Conservation (phyloP, 352 stramenopile species). For the Globisporangium apiculatum region DNA sequence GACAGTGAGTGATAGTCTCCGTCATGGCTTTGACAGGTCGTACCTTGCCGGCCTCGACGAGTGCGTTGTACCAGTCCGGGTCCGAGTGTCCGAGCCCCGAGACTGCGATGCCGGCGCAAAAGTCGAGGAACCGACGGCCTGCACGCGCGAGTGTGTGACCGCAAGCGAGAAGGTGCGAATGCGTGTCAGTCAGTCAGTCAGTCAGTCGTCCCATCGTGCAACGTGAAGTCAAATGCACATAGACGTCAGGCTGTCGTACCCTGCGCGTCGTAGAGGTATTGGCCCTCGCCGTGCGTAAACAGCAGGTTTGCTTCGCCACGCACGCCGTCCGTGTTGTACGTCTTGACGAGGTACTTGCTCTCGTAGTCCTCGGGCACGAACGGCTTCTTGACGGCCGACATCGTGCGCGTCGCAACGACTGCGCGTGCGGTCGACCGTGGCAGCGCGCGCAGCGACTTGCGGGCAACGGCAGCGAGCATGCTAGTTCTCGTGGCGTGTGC, state of each 20-base stretch:
- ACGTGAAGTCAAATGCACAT: background rate
- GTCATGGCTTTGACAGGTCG: background rate
- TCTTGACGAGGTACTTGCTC: slow-evolving; percentile 76
- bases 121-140: slow-evolving; percentile 86
- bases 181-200: background rate
- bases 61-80: slow-evolving; percentile 66
- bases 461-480: slow-evolving; percentile 5
- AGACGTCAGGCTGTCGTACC: slow-evolving; percentile 22
- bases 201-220: background rate
- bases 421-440: background rate
- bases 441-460: slow-evolving; percentile 5
- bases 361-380: slow-evolving; percentile 63
- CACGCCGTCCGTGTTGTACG: slow-evolving; percentile 74
- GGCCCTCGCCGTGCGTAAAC: slow-evolving; percentile 87
- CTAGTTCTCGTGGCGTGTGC: too few species aligned
- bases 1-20: background rate
- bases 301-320: slow-evolving; percentile 56
- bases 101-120: slow-evolving; percentile 92
- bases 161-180: background rate
- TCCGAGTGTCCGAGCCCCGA: slow-evolving; percentile 88
- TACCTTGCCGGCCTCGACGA: slow-evolving; percentile 54
- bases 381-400: slow-evolving; percentile 23
- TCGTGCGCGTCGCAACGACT: slow-evolving; percentile 12
- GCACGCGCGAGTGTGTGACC: background rate
- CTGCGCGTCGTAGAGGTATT: slow-evolving; percentile 88